A percentile compares a stretch with the other conserved stretches of the same genome.
phyloP scores from a whole-genome alignment of 768 basidiomycete genomes.

The Thelephora aurantiotincta region DNA sequence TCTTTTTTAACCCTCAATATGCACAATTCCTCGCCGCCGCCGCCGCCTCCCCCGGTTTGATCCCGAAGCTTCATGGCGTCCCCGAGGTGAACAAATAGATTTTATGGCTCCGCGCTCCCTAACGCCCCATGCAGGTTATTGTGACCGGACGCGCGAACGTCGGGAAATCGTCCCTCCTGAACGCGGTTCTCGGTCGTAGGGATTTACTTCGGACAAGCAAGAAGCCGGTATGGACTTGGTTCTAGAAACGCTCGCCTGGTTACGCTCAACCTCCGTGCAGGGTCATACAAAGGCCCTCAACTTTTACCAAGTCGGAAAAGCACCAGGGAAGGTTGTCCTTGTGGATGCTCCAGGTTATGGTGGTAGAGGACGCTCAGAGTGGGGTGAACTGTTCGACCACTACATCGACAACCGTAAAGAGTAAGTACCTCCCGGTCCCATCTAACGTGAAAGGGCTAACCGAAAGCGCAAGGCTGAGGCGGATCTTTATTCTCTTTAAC shows the following conservation, averaged over 20 bases:
- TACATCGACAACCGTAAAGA: constrained; percentile 47
- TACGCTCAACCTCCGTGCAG: constrained; percentile 20
- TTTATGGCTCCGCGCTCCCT: not conserved
- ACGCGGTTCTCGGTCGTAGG: constrained; percentile 46
- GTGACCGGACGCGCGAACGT: constrained; percentile 71
- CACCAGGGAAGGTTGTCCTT: constrained; percentile 39
- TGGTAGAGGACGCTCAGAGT: constrained; percentile 54
- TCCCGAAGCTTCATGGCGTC: constrained; percentile 11
- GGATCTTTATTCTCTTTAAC: constrained; percentile 61
- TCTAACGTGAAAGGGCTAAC: not conserved
- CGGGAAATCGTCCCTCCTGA: constrained; percentile 65
- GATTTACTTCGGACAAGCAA: constrained; percentile 49
- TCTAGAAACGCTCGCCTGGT: not conserved
- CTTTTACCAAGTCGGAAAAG: constrained; percentile 53
- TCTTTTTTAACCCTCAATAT: constrained; percentile 9
- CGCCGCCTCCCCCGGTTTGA: constrained; percentile 2
- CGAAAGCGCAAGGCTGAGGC: constrained; percentile 34
- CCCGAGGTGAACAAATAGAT: constrained; percentile 12
- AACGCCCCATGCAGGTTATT: not conserved
- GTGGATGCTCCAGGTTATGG: constrained; percentile 82
- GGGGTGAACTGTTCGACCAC: constrained; percentile 55
- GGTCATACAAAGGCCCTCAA: constrained; percentile 62
- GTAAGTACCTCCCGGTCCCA: constrained; percentile 24
- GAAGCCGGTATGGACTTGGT: constrained; percentile 41
- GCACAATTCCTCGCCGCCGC: constrained; percentile 15